Evolutionary conservation across 140 eudicot genomes (phyloP).

Genomic region (Erigeron philadelphicus): DNA sequence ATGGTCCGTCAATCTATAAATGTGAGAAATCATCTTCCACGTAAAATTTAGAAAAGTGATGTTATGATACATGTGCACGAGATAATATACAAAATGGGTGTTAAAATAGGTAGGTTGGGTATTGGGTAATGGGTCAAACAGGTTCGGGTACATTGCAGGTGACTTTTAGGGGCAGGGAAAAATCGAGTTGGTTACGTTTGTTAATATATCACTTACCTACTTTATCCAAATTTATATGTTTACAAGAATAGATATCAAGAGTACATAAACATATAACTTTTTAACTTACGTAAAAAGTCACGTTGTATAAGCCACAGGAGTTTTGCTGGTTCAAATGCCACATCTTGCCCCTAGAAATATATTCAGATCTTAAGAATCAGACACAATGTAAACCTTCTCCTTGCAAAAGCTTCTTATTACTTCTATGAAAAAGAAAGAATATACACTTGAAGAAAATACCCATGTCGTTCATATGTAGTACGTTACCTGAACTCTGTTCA

Average conservation of each 20-base stretch:
- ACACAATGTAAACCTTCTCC: constrained; percentile 2
- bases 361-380: constrained; percentile 16
- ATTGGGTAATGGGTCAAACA: not conserved
- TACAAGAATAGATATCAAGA: not conserved
- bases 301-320: constrained; percentile 88
- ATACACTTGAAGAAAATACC: constrained; percentile 20
- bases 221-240: not conserved
- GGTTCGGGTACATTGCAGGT: not conserved
- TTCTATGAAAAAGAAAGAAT: constrained; percentile 11
- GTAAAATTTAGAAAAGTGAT: not conserved
- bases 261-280: not conserved
- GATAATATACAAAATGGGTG: not conserved
- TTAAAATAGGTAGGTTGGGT: not conserved
- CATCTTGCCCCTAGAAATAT: constrained; percentile 80
- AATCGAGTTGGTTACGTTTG: no score
- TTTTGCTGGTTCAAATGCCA: constrained; percentile 93
- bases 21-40: not conserved
- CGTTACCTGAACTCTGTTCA: constrained; percentile 84
- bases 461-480: constrained; percentile 5
- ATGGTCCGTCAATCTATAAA: not conserved
- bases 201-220: not conserved
- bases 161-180: not conserved
- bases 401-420: constrained; percentile 6
- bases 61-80: not conserved
- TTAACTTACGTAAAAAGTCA: constrained; percentile 81